phyloP scores from a whole-genome alignment of 257 asterid species.

The Scutellaria minor region DNA sequence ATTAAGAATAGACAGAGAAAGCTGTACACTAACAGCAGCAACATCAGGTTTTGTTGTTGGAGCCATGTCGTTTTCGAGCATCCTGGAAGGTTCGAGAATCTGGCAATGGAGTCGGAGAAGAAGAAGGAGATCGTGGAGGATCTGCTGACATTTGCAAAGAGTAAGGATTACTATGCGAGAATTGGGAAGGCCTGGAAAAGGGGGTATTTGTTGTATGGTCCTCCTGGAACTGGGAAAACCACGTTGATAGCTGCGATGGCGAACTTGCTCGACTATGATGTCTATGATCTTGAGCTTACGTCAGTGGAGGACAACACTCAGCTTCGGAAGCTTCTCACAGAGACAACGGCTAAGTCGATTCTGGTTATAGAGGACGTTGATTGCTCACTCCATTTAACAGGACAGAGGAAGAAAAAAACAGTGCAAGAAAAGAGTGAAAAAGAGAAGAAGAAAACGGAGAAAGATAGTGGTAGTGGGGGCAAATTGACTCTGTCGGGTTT shows the following conservation, averaged over 20 bases:
- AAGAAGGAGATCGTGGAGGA: conserved; percentile 47
- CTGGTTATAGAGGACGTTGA: conserved; percentile 54
- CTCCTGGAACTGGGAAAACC: conserved; percentile 52
- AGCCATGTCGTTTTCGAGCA: conserved; percentile 44
- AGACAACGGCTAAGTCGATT: conserved; percentile 45
- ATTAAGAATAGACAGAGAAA: conserved; percentile 37
- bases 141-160: conserved; percentile 35
- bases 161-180: conserved; percentile 46
- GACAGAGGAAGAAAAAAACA: conserved; percentile 39
- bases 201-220: conserved; percentile 48
- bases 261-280: conserved; percentile 42
- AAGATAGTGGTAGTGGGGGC: conserved; percentile 34
- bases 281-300: conserved; percentile 52
- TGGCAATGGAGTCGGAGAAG: conserved; percentile 41
- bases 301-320: conserved; percentile 42
- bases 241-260: conserved; percentile 54
- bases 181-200: conserved; percentile 55
- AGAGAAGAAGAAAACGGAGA: conserved; percentile 27
- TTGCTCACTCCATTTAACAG: conserved; percentile 43
- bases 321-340: conserved; percentile 42
- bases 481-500: conserved; percentile 46
- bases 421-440: conserved; percentile 27
- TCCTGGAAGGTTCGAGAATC: conserved; percentile 46
- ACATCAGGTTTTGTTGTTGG: conserved; percentile 35
- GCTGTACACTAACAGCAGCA: conserved; percentile 45